phyloP scores from a whole-genome alignment of 768 basidiomycete species.

The Tricholoma furcatifolium region DNA sequence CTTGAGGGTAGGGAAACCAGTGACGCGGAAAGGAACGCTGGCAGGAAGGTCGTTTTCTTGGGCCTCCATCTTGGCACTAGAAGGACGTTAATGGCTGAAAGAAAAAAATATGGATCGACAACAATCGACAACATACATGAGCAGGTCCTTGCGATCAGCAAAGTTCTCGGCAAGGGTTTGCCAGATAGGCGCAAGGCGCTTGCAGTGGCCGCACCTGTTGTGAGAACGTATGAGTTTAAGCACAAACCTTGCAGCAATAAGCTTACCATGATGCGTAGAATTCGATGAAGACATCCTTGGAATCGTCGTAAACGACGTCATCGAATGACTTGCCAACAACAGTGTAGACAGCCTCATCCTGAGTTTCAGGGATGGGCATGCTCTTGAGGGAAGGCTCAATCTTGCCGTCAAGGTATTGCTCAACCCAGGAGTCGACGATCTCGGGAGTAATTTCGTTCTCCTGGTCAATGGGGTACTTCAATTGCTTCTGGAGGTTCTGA shows the following conservation, averaged over 20 bases:
- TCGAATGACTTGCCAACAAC: slow-evolving; percentile 92
- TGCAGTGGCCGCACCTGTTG: slow-evolving; percentile 91
- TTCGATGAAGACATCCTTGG: slow-evolving; percentile 94
- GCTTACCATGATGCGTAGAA: slow-evolving; percentile 95
- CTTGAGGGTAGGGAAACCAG: slow-evolving; percentile 93
- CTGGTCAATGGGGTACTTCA: slow-evolving; percentile 89
- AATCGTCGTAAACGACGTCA: slow-evolving; percentile 77
- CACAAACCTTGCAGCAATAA: slow-evolving; percentile 7
- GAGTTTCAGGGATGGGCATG: slow-evolving; percentile 78
- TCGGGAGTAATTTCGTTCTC: slow-evolving; percentile 56
- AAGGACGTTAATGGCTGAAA: slow-evolving; percentile 14
- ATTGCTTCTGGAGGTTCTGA: slow-evolving; percentile 79
- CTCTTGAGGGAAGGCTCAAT: slow-evolving; percentile 87
- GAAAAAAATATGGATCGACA: neutral
- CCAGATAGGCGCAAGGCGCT: slow-evolving; percentile 94
- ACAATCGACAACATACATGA: slow-evolving; percentile 60
- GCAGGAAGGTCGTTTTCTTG: slow-evolving; percentile 95
- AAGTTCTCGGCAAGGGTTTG: slow-evolving; percentile 88
- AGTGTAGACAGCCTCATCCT: slow-evolving; percentile 79
- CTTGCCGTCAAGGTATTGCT: slow-evolving; percentile 66
- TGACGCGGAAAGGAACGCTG: slow-evolving; percentile 81
- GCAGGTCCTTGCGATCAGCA: slow-evolving; percentile 67
- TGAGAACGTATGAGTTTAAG: neutral
- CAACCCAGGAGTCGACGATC: slow-evolving; percentile 57
- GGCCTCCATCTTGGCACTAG: slow-evolving; percentile 93